Base-by-base conservation (phyloP, 208 protist species). In the Leishmania amazonensis region DNA sequence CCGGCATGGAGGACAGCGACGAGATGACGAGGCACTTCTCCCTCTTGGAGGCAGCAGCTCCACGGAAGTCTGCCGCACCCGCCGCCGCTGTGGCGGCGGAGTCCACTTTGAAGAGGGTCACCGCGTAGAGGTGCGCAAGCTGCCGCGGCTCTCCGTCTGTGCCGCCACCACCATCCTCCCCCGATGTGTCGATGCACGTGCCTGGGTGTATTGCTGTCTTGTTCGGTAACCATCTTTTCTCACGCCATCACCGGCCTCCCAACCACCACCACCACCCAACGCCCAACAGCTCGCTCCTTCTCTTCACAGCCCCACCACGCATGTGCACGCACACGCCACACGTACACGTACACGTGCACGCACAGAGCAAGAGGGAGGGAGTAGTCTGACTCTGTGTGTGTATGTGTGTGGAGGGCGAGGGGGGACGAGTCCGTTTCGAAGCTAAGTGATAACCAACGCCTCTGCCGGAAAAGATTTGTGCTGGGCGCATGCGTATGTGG, bases 1-100 rank as follows among this genome's bases (percentile, higher is more conserved):
- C 79, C 0, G 86, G 84, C 17, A 70, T 75, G 13, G 83, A 67
- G 7, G 85, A 84, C 21, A 75, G 75, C 38, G 79, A 83, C 45
- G 42, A 68, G n/a, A 19, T 15, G 60, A 38, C 24, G 70, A n/a
- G 24, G 9, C 53, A 51, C 21, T 13, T 65, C 38, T 4, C 53
- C 53, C 42, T 21, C 8, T 35, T 67, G 57, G 54, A 60, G 7
- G 73, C n/a, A 15, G 73, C 47, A 57, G n/a, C 51, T 19, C 49
- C 51, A 45, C 73, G 51, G 49, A 47, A 74, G 40, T 54, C 31
- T 64, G 73, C 53, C 73, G 31, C 17, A 7, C 47, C 53, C 31
- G 73, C 73, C 19, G 51, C 38, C 51, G 11, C 47, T 28, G 51
- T 35, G 15, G 49, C 70, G 8, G 24, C 45, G 13, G 70, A 38